phyloP scores from a whole-genome alignment of 768 basidiomycete species.

The Suillus weaverae region DNA sequence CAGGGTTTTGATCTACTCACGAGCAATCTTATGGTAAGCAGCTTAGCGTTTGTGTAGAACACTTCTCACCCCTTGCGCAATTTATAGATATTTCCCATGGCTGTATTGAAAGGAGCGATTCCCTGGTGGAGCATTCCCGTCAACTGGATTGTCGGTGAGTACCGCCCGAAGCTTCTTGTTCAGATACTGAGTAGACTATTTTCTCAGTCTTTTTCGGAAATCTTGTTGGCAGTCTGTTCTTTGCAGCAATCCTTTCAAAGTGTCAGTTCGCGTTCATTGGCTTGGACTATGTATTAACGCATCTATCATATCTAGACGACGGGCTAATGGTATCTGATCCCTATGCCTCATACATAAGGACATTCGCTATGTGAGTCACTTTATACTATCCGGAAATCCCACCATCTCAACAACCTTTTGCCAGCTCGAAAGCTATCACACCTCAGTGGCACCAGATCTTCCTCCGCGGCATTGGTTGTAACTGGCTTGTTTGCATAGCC shows the following conservation, averaged over 20 bases:
- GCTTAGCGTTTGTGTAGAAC: background rate
- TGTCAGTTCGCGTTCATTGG: conserved; percentile 42
- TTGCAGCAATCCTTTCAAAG: conserved; percentile 62
- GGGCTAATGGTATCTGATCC: conserved; percentile 61
- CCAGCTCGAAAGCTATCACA: conserved; percentile 60
- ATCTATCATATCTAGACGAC: conserved; percentile 40
- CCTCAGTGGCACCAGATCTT: conserved; percentile 75
- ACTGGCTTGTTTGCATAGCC: conserved; percentile 74
- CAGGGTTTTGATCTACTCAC: conserved; percentile 72
- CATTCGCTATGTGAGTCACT: conserved; percentile 57
- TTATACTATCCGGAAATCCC: background rate
- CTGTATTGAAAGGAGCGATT: conserved; percentile 54
- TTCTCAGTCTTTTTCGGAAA: conserved; percentile 67
- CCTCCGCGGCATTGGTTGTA: conserved; percentile 72
- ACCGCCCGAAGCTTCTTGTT: background rate
- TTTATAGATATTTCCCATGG: conserved; percentile 69
- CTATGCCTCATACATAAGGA: conserved; percentile 51
- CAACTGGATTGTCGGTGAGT: conserved; percentile 68
- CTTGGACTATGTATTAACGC: conserved; percentile 1
- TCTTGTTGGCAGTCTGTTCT: conserved; percentile 67
- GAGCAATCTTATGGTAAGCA: conserved; percentile 71
- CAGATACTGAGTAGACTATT: conserved; percentile 6
- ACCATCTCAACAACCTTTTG: conserved; percentile 1
- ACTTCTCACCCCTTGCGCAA: conserved; percentile 5
- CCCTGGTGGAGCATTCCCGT: conserved; percentile 70